Base-by-base conservation (phyloP, 1,284 basidiomycete species). In the Papiliotrema nemorosa region DNA sequence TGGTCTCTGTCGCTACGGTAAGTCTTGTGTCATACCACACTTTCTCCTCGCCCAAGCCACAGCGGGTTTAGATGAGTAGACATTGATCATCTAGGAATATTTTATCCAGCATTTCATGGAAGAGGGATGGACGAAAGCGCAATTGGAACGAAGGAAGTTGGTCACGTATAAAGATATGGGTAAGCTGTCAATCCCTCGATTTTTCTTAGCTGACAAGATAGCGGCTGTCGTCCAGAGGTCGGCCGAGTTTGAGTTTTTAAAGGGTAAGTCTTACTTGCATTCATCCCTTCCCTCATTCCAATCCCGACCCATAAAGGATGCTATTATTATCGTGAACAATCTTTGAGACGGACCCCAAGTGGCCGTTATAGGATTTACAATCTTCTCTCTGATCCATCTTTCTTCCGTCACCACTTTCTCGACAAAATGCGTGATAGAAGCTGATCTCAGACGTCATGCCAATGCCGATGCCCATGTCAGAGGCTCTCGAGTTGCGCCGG, bases 51-150 rank as follows among this genome's bases (percentile, higher is more conserved):
- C 18, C 16, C n/a, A 6, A 6, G 10, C 40, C 21, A 10, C 14
- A 12, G 12, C 21, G 10, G n/a, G 12, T 40, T 34, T 21, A 20
- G 7, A 2, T 6, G 25, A 31, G 2, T 29, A 12, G 22, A 16
- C 4, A 2, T 20, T 5, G 5, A n/a, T 39, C 13, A 12, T 14
- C 9, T 22, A 75, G 73, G 76, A 78, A 60, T 71, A 74, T 48
- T 76, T 76, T 47, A 63, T 78, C 55, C 67, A 71, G 50, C 69
- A 72, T 58, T 66, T 76, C 46, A 73, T 76, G 59, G 69, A 74
- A 46, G 69, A 74, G 31, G 70, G 71, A 2, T 74, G 72, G 41
- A 70, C 69, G 3, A 70, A 70, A 42, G 76, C 76, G 4, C 56
- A 74, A 31, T 54, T 77, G 27, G 72, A 76, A 34, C 70, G 72